phyloP scores from a whole-genome alignment of 805 yeast species.

The Wickerhamomyces strasburgensis region DNA sequence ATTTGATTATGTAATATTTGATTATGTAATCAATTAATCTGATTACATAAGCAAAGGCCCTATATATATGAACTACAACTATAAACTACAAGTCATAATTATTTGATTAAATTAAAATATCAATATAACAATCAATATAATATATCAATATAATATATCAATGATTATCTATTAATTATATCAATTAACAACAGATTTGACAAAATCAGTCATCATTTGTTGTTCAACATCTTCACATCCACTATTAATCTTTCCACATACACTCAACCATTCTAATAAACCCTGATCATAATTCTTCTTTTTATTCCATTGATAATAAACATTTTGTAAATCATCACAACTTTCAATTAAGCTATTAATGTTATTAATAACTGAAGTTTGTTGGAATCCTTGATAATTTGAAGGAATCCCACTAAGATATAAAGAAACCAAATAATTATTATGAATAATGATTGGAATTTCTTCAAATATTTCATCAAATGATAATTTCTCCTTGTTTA shows the following conservation, averaged over 20 bases:
- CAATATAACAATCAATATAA: too few relatives aligned
- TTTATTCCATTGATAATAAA: conserved; percentile 23
- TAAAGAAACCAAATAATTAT: conserved; percentile 61
- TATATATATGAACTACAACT: too few relatives aligned
- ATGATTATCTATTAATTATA: too few relatives aligned
- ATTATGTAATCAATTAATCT: too few relatives aligned
- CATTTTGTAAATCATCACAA: conserved; percentile 22
- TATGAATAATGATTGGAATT: conserved; percentile 58
- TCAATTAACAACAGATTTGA: conserved; percentile 20
- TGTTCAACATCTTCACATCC: conserved; percentile 25
- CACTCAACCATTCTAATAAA: conserved; percentile 26
- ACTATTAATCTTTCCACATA: conserved; percentile 26
- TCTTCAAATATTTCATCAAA: conserved; percentile 68
- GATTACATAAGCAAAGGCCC: too few relatives aligned
- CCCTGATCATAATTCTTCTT: conserved; percentile 17
- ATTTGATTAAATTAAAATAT: too few relatives aligned
- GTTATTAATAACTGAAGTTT: conserved; percentile 15
- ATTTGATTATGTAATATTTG: too few relatives aligned
- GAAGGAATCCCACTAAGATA: conserved; percentile 36
- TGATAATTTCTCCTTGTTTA: conserved; percentile 55
- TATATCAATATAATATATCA: too few relatives aligned
- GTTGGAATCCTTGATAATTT: too few relatives aligned
- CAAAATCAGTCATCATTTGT: conserved; percentile 19
- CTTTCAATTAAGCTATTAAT: conserved; percentile 23
- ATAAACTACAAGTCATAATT: too few relatives aligned